Percentiles rank a stretch among this genome's conserved stretches.
Evolutionary conservation across 768 basidiomycete species (phyloP).

Genomic region (Tulasnella sp.): DNA sequence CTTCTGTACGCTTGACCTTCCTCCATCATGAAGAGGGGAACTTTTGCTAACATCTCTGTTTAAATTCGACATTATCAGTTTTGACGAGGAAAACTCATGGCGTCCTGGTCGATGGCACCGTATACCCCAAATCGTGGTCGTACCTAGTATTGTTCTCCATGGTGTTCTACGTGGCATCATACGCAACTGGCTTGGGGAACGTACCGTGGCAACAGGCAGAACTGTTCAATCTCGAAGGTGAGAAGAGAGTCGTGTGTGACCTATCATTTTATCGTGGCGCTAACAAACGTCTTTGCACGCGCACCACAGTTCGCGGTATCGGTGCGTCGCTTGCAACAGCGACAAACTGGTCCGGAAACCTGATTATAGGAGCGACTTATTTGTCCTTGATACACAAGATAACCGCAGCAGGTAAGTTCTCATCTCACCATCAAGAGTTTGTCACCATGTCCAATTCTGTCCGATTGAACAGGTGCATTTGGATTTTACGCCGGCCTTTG

Average conservation of each 20-base stretch:
- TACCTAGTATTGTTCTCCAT: constrained; percentile 64
- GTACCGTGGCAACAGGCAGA: constrained; percentile 86
- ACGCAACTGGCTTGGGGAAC: constrained; percentile 68
- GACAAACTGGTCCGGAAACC: constrained; percentile 67
- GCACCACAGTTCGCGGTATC: constrained; percentile 50
- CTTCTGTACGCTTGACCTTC: constrained; percentile 43
- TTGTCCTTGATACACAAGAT: constrained; percentile 64
- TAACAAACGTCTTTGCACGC: neutral
- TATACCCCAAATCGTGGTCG: constrained; percentile 53
- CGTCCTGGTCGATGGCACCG: constrained; percentile 43
- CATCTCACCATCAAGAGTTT: neutral
- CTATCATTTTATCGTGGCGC: neutral
- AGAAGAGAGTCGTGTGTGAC: too few species aligned
- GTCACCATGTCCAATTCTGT: neutral
- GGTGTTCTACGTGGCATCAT: constrained; percentile 73
- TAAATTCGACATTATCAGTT: constrained; percentile 27
- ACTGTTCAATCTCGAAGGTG: constrained; percentile 64
- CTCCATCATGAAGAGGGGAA: too few species aligned
- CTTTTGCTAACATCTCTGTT: neutral
- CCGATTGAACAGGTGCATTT: constrained; percentile 38
- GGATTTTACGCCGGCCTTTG: constrained; percentile 68
- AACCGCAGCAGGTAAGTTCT: constrained; percentile 41
- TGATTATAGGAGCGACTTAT: constrained; percentile 70
- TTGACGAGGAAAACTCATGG: constrained; percentile 52
- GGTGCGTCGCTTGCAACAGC: constrained; percentile 65